Conservation (phyloP, 1,139 yeast species). For the Magnusiomyces starmeri region DNA sequence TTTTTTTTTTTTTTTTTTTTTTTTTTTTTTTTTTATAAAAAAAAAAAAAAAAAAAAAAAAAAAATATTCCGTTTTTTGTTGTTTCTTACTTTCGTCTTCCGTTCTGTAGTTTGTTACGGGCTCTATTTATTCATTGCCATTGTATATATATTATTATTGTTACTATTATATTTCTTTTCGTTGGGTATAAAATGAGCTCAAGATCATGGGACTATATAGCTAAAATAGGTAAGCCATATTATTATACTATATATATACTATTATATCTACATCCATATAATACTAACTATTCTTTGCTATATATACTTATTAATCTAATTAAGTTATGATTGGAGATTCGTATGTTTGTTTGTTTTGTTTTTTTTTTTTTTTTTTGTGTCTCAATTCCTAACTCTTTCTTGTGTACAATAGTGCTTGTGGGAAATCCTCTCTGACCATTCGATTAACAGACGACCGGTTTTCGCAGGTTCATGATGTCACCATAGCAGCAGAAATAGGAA, state of each 20-base stretch:
- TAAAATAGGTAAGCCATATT: constrained; percentile 21
- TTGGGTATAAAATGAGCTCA: constrained; percentile 2
- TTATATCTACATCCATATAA: background rate
- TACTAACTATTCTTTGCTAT: background rate
- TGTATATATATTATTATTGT: no score
- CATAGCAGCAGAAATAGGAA: constrained; percentile 36
- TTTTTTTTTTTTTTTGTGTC: background rate
- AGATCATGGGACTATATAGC: constrained; percentile 26
- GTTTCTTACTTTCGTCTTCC: no score
- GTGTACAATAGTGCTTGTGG: constrained; percentile 30
- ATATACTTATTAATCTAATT: background rate
- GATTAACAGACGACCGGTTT: constrained; percentile 34
- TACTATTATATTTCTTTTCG: no score
- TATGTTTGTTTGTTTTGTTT: constrained; percentile 14
- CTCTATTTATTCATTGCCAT: no score
- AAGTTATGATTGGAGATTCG: constrained; percentile 26
- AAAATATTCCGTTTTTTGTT: no score
- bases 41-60: no score
- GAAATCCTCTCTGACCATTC: constrained; percentile 33
- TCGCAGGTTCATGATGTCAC: constrained; percentile 34
- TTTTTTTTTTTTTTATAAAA: no score
- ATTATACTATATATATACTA: background rate
- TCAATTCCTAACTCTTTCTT: background rate
- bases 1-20: no score
- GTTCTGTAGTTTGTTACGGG: no score